Conservation (phyloP, 1,284 basidiomycete species). For the Trametes pubescens region DNA sequence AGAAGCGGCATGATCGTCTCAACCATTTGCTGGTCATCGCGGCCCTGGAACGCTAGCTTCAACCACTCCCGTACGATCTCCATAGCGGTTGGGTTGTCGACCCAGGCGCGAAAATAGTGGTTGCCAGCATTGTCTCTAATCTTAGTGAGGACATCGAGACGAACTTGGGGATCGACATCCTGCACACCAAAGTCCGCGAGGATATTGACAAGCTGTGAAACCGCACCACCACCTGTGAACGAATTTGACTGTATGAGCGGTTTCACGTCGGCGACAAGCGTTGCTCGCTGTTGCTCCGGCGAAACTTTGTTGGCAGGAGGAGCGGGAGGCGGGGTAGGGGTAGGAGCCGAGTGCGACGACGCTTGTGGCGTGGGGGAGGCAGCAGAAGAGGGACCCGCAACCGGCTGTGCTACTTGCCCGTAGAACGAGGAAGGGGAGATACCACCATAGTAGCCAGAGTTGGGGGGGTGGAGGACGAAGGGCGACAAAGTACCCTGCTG, state of each 20-base stretch:
- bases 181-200: slow-evolving; percentile 66
- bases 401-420: slow-evolving; percentile 37
- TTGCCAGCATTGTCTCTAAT: slow-evolving; percentile 84
- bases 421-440: slow-evolving; percentile 51
- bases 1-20: slow-evolving; percentile 85
- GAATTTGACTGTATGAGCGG: slow-evolving; percentile 60
- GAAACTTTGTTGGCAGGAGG: slow-evolving; percentile 34
- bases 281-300: slow-evolving; percentile 49
- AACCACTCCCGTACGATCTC: slow-evolving; percentile 82
- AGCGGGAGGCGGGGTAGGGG: slow-evolving; percentile 31
- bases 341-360: slow-evolving; percentile 7
- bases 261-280: slow-evolving; percentile 57
- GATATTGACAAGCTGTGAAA: slow-evolving; percentile 59
- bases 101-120: slow-evolving; percentile 85
- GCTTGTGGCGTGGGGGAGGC: slow-evolving; percentile 23
- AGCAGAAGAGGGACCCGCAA: slow-evolving; percentile 28
- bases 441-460: slow-evolving; percentile 47
- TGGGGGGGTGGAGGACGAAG: slow-evolving; percentile 67
- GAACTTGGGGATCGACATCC: slow-evolving; percentile 66
- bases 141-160: slow-evolving; percentile 75
- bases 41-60: slow-evolving; percentile 66
- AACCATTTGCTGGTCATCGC: slow-evolving; percentile 61
- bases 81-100: slow-evolving; percentile 74
- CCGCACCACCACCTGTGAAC: slow-evolving; percentile 76
- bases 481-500: slow-evolving; percentile 71